Evolutionary conservation across 768 basidiomycete species (phyloP), one percentile per base, ranked within the genome.

Genomic region (Ramaria sp.): DNA sequence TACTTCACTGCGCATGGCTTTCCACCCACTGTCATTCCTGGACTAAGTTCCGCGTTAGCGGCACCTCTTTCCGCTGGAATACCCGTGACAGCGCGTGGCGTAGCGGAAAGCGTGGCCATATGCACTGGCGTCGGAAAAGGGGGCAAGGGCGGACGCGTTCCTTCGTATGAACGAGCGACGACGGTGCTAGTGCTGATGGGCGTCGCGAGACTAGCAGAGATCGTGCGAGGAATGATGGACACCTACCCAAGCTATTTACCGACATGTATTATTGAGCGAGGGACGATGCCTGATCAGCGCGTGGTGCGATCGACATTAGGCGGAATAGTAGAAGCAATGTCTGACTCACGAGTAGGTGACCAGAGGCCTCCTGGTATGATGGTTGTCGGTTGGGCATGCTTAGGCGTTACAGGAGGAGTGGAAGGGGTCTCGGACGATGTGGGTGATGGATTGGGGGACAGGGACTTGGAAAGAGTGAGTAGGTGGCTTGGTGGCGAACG

Each of bases 301-400:
- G 80, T 88, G 2, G 73, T 96, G 20, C 74, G 75, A 27, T 86
- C 85, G 16, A 98, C 93, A 1, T 65, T 99, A 48, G 73, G 69
- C 52, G 75, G 84, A 61, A 78, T 97, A 37, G 78, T 77, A 15
- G 68, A 67, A 16, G 91, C 86, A 1, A 65, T 97, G 65, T 82
- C 84, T 54, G 79, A 76, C 57, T 43, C 53, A 5, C 10, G 53
- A 24, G 70, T 76, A 1, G 91, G 87, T 7, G 87, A 90, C 61
- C 93, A 98, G 66, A 71, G 94, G 34, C 92, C 94, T 16, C 96
- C 96, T 0, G 96, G 93, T 8, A 93, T 99, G 88, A 86, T 98
- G 65, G 76, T 97, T 28, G 75, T 99, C 60, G 96, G 96, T 1
- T 99, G 94, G 94, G 77, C 84, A 2, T 85, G 87, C 9, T 65